phyloP scores from a whole-genome alignment of 208 protist genomes.

The Sergeia podlipaevii region DNA sequence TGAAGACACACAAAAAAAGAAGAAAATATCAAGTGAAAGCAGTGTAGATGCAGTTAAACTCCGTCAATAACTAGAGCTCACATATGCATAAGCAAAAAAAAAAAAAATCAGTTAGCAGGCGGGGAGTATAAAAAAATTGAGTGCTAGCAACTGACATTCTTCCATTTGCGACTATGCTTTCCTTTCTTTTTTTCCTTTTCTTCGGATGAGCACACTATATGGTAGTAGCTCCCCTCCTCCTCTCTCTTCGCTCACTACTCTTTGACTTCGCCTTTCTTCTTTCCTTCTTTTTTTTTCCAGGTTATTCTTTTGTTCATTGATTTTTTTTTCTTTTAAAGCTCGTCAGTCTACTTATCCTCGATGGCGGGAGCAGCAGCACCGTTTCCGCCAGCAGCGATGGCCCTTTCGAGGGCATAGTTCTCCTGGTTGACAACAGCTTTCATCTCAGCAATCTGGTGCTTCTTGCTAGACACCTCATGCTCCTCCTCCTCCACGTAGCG shows the following conservation, averaged over 20 bases:
- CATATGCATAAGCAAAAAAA: constrained; percentile 4
- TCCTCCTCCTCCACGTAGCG: constrained; percentile 79
- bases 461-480: constrained; percentile 60
- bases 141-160: not conserved
- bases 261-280: too few relatives aligned
- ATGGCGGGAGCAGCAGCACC: not conserved
- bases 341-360: not conserved
- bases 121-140: too few relatives aligned
- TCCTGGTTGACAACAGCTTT: constrained; percentile 60
- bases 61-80: too few relatives aligned
- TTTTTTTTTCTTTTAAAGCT: not conserved
- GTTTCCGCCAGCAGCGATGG: constrained; percentile 20
- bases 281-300: too few relatives aligned
- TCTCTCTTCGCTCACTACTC: too few relatives aligned
- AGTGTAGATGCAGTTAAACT: too few relatives aligned
- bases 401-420: constrained; percentile 41
- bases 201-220: not conserved
- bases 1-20: too few relatives aligned
- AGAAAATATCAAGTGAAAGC: too few relatives aligned
- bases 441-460: constrained; percentile 50
- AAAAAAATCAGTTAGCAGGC: too few relatives aligned
- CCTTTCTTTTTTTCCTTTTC: not conserved
- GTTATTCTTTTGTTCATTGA: too few relatives aligned
- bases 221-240: too few relatives aligned
- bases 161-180: not conserved